Evolutionary conservation across 2,329 filamentous ascomycete species (phyloP).

Genomic region (Phialophora verrucosa): DNA sequence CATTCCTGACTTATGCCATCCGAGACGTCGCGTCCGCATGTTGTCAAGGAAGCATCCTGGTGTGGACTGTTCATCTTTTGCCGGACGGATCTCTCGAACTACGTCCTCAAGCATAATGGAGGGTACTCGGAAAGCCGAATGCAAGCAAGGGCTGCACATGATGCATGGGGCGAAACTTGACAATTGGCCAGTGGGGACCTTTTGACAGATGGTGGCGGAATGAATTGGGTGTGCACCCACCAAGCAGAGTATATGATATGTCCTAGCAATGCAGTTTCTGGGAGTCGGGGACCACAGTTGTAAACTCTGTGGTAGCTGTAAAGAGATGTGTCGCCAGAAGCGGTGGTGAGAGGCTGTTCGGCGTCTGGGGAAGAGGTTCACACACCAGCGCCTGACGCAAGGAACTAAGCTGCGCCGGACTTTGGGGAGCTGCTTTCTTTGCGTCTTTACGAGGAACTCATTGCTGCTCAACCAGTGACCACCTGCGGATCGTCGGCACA

Average conservation of each 20-base stretch:
- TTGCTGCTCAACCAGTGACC: neutral
- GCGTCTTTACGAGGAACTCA: neutral
- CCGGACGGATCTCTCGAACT: neutral
- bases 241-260: neutral
- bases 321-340: neutral
- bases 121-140: neutral
- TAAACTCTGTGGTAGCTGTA: neutral
- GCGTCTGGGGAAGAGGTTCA: neutral
- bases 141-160: neutral
- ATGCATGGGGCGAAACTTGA: neutral
- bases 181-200: neutral
- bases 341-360: neutral
- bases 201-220: neutral
- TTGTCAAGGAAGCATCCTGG: neutral
- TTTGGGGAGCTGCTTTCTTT: neutral
- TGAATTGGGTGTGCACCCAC: neutral
- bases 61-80: neutral
- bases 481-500: neutral
- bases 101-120: neutral
- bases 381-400: neutral
- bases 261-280: neutral
- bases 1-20: constrained; percentile 2
- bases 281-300: neutral
- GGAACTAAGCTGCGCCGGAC: neutral
- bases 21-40: neutral